phyloP scores from a whole-genome alignment of 805 yeast species.

The Yarrowia sp. region DNA sequence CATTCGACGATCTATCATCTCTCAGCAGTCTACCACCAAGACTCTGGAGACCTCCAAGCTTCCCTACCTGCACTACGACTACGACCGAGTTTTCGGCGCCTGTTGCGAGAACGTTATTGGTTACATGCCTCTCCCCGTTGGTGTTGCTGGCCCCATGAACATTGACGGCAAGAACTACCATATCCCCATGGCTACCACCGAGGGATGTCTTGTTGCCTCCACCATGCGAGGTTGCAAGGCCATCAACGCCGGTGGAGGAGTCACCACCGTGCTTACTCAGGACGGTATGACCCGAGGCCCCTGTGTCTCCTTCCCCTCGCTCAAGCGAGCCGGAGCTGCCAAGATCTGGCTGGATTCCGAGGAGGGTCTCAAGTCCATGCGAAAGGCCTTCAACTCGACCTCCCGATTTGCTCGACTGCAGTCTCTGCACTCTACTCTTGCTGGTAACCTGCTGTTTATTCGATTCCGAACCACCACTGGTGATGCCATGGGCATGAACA shows the following conservation, averaged over 20 bases:
- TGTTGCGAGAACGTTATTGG: slow-evolving; percentile 99
- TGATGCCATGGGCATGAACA: slow-evolving; percentile 99
- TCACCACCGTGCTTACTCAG: slow-evolving; percentile 83
- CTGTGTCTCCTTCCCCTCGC: slow-evolving; percentile 85
- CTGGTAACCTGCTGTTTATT: slow-evolving; percentile 86
- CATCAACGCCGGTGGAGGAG: slow-evolving; percentile 97
- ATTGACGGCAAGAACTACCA: slow-evolving; percentile 89
- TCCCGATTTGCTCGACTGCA: slow-evolving; percentile 96
- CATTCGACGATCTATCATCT: slow-evolving; percentile 91
- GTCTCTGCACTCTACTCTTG: slow-evolving; percentile 88
- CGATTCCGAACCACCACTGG: slow-evolving; percentile 99
- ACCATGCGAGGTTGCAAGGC: slow-evolving; percentile 99
- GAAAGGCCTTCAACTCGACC: slow-evolving; percentile 92
- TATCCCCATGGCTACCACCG: slow-evolving; percentile 99
- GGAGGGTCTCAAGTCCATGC: slow-evolving; percentile 83
- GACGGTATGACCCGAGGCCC: slow-evolving; percentile 99
- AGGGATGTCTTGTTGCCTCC: slow-evolving; percentile 97
- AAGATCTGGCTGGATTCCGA: slow-evolving; percentile 95
- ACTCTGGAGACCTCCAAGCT: slow-evolving; percentile 71
- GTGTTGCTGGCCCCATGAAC: slow-evolving; percentile 95
- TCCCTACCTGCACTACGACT: slow-evolving; percentile 86
- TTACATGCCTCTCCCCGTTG: slow-evolving; percentile 94
- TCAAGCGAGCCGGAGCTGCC: slow-evolving; percentile 90
- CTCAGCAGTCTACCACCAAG: slow-evolving; percentile 81
- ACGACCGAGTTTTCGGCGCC: slow-evolving; percentile 96